Base-by-base conservation (phyloP, 139 green algal genomes). In the Bryopsis sp. region DNA sequence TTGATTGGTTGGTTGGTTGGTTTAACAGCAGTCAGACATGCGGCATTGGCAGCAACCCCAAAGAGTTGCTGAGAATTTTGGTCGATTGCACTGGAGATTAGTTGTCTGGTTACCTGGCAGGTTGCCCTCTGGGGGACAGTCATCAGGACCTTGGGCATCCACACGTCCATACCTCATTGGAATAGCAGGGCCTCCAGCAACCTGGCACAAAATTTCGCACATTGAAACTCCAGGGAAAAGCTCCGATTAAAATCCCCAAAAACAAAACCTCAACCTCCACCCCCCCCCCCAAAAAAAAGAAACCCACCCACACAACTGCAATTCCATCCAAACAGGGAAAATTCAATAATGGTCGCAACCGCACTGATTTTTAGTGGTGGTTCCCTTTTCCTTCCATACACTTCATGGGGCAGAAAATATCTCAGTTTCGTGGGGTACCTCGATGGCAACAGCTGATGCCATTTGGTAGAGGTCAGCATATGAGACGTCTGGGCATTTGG, bases 161-260 rank as follows among this genome's bases (percentile, higher is more conserved):
- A 82, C 76, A 66, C 91, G 78, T 35, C 91, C 91, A 64, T 94
- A 94, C 28, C 77, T 84, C 79, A 97, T 88, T 2, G 85, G 79
- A 68, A 97, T 94, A 50, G 82, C 80, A 22, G 92, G 92, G 2
- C 92, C 92, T 2, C 92, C 92, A 8, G 85, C 77, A 15, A 76
- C 35, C 83, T 88, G 80, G 33, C 74, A 22, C 1, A 64, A 33
- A 69, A 69, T 22, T 24, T 22, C 26, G 64, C 26, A 19, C 11
- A 26, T 19, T 50, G 15, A 19, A 26, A 19, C 43, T 50, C 15
- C 11, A 26, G 43, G 43, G 19, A 50, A 50, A 19, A 11, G 43
- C 19, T 50, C 43, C n/a, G n/a, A n/a, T n/a, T n/a, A n/a, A n/a
- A n/a, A n/a, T n/a, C n/a, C n/a, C n/a, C n/a, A n/a, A n/a, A n/a